Evolutionary conservation across 2,329 filamentous ascomycete genomes (phyloP).

Genomic region (Colletotrichum filicis): DNA sequence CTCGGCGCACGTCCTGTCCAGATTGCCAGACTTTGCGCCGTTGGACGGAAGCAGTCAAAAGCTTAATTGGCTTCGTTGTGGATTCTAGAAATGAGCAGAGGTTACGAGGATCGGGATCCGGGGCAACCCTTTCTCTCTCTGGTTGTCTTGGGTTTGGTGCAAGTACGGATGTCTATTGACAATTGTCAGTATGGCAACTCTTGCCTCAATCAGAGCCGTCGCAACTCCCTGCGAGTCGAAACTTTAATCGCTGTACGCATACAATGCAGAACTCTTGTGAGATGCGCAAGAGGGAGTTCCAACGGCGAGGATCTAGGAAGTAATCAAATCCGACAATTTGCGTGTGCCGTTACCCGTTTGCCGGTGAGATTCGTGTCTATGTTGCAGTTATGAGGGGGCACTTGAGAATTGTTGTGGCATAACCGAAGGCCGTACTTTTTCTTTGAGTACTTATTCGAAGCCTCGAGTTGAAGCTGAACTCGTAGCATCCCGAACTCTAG

Average conservation of each 20-base stretch:
- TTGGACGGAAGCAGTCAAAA: not conserved
- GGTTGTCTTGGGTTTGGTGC: no score
- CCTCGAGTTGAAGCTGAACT: not conserved
- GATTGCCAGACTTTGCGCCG: not conserved
- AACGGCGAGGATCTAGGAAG: not conserved
- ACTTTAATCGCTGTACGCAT: not conserved
- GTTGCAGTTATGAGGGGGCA: not conserved
- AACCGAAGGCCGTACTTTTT: not conserved
- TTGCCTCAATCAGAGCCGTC: not conserved
- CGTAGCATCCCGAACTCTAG: not conserved
- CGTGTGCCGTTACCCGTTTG: not conserved
- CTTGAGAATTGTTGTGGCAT: not conserved
- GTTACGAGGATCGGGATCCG: not conserved
- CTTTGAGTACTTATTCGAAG: not conserved
- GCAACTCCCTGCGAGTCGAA: not conserved
- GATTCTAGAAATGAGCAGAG: not conserved
- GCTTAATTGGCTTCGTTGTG: constrained; percentile 9
- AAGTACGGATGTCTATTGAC: no score
- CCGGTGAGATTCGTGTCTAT: not conserved
- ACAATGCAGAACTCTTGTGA: not conserved
- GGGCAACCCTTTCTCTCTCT: not conserved
- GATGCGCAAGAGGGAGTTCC: not conserved
- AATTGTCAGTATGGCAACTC: not conserved
- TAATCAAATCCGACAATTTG: not conserved
- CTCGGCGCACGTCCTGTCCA: not conserved